These are phyloP conservation scores for Fagopyrum tataricum DNA, from an alignment of 148 eudicot species.

Conservation along the genomic window DNA sequence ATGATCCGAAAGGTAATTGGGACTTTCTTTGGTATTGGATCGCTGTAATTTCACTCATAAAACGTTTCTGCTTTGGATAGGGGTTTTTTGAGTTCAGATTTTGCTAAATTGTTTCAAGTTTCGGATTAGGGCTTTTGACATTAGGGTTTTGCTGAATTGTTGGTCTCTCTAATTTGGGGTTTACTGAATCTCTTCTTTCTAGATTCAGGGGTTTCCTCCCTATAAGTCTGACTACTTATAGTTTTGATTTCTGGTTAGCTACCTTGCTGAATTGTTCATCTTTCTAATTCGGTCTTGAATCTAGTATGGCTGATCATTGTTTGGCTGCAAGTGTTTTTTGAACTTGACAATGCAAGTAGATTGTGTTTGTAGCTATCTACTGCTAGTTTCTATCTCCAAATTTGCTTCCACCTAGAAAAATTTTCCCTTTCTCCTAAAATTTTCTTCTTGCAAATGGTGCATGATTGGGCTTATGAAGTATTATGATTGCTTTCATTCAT, in stretches of 20 bases:
- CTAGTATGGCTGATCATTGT: not conserved
- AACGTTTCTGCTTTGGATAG: not conserved
- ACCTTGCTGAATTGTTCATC: not conserved
- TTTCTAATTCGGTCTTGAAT: no score
- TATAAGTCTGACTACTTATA: not conserved
- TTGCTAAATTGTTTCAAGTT: not conserved
- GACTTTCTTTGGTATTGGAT: not conserved
- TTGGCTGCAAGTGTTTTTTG: not conserved
- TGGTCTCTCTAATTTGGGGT: not conserved
- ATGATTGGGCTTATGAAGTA: not conserved
- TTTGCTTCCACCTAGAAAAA: not conserved
- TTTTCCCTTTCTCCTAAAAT: not conserved
- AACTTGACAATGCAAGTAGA: not conserved
- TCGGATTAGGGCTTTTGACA: not conserved
- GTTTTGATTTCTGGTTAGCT: not conserved
- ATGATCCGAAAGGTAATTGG: not conserved
- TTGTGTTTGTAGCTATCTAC: not conserved
- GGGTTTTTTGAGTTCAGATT: not conserved
- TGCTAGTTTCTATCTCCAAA: conserved; percentile 1
- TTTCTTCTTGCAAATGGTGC: not conserved
- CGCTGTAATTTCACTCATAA: not conserved
- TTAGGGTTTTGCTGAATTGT: not conserved
- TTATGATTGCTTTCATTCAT: not conserved
- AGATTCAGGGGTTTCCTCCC: not conserved
- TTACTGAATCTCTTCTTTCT: not conserved